These are phyloP conservation scores for Chalciporus pseudorubinellus DNA, from an alignment of 768 basidiomycete species.

Conservation along the genomic window DNA sequence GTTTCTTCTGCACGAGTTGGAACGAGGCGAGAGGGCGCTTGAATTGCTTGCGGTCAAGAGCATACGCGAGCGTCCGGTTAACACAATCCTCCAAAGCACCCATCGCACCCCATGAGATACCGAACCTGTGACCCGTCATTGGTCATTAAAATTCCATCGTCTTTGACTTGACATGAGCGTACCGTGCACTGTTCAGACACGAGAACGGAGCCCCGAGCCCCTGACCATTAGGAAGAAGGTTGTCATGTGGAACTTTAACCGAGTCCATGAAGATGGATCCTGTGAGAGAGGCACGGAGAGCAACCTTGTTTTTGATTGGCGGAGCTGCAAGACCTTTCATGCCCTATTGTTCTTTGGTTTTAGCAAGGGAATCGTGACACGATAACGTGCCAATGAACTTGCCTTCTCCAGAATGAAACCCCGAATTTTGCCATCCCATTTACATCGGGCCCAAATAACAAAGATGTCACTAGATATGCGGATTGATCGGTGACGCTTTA, in stretches of 20 bases:
- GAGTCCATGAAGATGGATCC: constrained; percentile 92
- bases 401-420: constrained; percentile 93
- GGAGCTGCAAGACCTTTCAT: constrained; percentile 80
- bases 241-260: constrained; percentile 70
- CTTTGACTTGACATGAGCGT: neutral
- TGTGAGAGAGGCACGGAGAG: constrained; percentile 79
- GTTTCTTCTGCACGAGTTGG: constrained; percentile 97
- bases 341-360: constrained; percentile 47
- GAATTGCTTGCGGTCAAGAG: constrained; percentile 90
- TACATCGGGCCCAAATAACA: constrained; percentile 91
- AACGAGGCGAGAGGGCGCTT: constrained; percentile 86
- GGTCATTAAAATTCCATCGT: neutral
- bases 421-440: constrained; percentile 89
- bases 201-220: constrained; percentile 88
- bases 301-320: constrained; percentile 89
- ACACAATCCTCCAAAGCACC: constrained; percentile 94
- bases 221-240: constrained; percentile 71
- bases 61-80: constrained; percentile 71
- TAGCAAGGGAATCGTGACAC: neutral
- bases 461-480: constrained; percentile 67
- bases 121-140: constrained; percentile 48
- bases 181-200: constrained; percentile 88
- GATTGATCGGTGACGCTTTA: constrained; percentile 7
- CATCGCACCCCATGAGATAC: constrained; percentile 95
- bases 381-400: neutral